A percentile compares a stretch with the other conserved stretches of the same genome.
Conservation (phyloP, 306 rosid genomes). For the Ormosia semicastrata region DNA sequence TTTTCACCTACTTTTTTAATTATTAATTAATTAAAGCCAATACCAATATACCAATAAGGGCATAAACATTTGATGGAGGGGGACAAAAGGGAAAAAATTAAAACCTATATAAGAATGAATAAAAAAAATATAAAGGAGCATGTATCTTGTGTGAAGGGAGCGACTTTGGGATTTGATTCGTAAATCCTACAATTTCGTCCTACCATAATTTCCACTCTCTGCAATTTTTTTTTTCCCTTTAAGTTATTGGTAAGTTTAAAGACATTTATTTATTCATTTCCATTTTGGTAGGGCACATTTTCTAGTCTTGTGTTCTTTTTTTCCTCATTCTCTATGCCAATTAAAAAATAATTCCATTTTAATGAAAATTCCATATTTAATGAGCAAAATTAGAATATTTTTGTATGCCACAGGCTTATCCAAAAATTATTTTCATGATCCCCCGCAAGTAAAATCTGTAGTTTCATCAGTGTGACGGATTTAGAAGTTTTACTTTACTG, state of each 20-base stretch:
- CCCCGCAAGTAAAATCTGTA: neutral
- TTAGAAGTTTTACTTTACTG: neutral
- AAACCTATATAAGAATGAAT: neutral
- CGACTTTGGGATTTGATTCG: conserved; percentile 23
- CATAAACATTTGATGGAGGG: neutral
- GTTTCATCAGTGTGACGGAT: neutral
- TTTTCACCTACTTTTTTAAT: conserved; percentile 17
- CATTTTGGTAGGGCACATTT: neutral
- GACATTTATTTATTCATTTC: neutral
- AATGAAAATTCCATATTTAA: neutral
- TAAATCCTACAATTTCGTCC: conserved; percentile 41
- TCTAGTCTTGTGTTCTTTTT: neutral
- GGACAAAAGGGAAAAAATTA: neutral
- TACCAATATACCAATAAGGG: neutral
- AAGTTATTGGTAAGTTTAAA: conserved; percentile 45
- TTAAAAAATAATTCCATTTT: neutral
- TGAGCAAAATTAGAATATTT: too few relatives aligned
- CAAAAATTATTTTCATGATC: neutral
- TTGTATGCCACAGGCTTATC: neutral
- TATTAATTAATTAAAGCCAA: neutral
- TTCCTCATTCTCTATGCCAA: conserved; percentile 11
- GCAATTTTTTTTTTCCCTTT: conserved; percentile 27
- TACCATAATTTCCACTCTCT: conserved; percentile 28
- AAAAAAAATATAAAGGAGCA: neutral
- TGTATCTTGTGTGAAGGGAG: conserved; percentile 1